Evolutionary conservation across 164 flowering plant species (phyloP), one percentile per base, ranked within the genome.

Genomic region (Kingdonia uniflora): DNA sequence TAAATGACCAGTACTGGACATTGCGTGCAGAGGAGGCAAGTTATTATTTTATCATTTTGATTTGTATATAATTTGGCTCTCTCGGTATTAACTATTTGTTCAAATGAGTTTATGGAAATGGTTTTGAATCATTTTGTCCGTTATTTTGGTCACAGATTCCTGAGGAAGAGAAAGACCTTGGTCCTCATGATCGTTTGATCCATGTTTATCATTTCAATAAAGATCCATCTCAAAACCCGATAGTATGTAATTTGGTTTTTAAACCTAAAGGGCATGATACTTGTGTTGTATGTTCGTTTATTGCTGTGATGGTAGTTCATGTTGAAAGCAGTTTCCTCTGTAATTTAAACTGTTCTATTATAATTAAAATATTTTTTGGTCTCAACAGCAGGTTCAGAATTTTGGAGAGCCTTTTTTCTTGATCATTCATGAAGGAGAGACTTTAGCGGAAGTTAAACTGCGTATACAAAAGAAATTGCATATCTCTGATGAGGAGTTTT

Each of bases 371-470:
- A 14, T 53, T 11, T 14, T 44, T 64, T 61, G 45, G 19, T 51
- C 41, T 55, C 26, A 43, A 64, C 82, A 89, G 96, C 97, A 87
- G 75, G 82, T 89, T 43, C 96, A 87, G 68, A 85, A 94, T 67
- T 94, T 94, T 58, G 99, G 97, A 37, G 99, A 94, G 35, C 99
- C 99, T 38, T 94, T 94, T 67, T 85, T 94, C 76, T 70, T 94
- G 72, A 76, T 87, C 58, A 85, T 89, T 48, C 96, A 69, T 67
- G 97, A 89, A 59, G 96, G 92, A 44, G 97, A 89, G 67, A 89
- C 94, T 25, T 60, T 94, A 55, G 86, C 90, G 17, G 97, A 94
- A 33, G 79, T 89, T 58, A 94, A 85, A 71, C 60, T 56, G 49
- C 84, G 97, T 26, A 71, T 94, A 60, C 99, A 94, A 54, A 89